These are phyloP conservation scores for Mortierella sp. DNA, from an alignment of 371 early-diverging fungal species.

Conservation along the genomic window DNA sequence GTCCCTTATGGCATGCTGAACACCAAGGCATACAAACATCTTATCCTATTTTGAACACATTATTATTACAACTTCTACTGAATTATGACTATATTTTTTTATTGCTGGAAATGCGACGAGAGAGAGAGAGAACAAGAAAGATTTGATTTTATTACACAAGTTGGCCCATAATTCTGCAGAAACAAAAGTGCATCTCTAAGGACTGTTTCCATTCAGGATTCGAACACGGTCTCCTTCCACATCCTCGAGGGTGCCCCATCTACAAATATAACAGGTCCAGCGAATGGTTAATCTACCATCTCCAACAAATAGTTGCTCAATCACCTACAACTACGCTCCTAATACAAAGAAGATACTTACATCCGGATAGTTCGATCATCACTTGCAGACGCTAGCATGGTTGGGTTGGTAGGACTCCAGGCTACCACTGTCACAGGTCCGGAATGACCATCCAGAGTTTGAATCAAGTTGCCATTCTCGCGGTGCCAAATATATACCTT, in stretches of 20 bases:
- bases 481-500: constrained; percentile 93
- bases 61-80: background rate
- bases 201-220: constrained; percentile 24
- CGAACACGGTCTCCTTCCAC: constrained; percentile 28
- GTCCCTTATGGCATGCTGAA: constrained; percentile 43
- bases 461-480: constrained; percentile 79
- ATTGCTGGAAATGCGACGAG: too few relatives aligned
- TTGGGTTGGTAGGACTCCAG: constrained; percentile 80
- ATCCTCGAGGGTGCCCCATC: constrained; percentile 60
- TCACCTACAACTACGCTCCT: background rate
- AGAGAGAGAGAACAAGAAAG: too few relatives aligned
- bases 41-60: background rate
- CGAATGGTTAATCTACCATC: background rate
- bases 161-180: too few relatives aligned
- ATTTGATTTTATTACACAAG: background rate
- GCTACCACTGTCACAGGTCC: constrained; percentile 87
- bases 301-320: background rate
- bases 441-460: constrained; percentile 86
- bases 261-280: constrained; percentile 2
- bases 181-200: constrained; percentile 3
- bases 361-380: constrained; percentile 95
- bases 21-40: constrained; percentile 42
- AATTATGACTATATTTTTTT: background rate
- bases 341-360: constrained; percentile 62
- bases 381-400: constrained; percentile 91